Evolutionary conservation across 192 early-diverging fungal genomes (phyloP).

Genomic region (Rhizophagus prolifer): DNA sequence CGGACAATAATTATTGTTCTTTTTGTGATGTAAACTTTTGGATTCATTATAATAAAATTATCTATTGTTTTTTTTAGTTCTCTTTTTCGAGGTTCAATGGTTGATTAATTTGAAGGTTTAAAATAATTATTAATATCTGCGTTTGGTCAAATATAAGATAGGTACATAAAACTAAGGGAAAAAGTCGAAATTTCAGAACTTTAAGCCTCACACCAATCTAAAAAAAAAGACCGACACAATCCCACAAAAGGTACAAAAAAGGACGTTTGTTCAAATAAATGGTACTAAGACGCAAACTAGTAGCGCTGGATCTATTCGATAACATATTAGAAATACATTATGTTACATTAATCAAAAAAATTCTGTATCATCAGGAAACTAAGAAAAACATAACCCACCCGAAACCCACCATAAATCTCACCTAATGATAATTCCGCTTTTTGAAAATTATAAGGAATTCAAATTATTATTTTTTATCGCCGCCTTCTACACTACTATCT

Average conservation of each 20-base stretch:
- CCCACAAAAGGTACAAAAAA: no score
- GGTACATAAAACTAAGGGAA: neutral
- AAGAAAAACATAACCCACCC: neutral
- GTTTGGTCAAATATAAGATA: neutral
- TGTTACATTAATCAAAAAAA: neutral
- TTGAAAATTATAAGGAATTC: neutral
- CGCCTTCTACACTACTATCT: neutral
- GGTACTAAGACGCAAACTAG: neutral
- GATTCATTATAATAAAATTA: no score
- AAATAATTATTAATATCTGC: neutral
- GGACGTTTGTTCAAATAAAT: neutral
- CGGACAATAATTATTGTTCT: no score
- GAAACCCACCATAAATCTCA: neutral
- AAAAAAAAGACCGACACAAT: neutral
- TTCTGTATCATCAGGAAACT: neutral
- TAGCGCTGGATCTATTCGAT: neutral
- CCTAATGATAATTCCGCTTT: neutral
- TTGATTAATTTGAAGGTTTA: neutral
- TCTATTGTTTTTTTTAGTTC: neutral
- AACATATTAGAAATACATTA: neutral
- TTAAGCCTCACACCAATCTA: neutral
- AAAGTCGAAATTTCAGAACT: neutral
- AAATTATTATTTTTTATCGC: slow-evolving; percentile 18
- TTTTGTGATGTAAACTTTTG: no score
- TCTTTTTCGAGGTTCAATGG: neutral